A percentile compares a stretch with the other conserved stretches of the same genome.
phyloP scores from a whole-genome alignment of 768 basidiomycete genomes.

The Suillus cothurnatus region DNA sequence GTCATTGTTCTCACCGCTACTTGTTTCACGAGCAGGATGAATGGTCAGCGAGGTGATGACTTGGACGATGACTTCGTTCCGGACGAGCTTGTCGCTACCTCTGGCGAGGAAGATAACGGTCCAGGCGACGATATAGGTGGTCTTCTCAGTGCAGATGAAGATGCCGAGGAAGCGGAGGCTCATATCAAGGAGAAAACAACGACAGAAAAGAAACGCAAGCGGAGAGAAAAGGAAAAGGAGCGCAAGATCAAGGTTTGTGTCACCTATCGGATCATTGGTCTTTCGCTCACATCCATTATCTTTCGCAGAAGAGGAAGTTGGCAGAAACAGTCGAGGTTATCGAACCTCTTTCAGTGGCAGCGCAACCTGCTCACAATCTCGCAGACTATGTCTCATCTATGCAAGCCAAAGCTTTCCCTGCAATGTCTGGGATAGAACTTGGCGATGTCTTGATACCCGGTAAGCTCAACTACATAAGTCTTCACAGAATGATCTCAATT shows the following conservation, averaged over 20 bases:
- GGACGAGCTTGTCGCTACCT: slow-evolving; percentile 66
- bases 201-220: slow-evolving; percentile 66
- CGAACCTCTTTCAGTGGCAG: slow-evolving; percentile 50
- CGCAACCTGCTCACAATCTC: slow-evolving; percentile 58
- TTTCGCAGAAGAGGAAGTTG: slow-evolving; percentile 64
- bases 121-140: slow-evolving; percentile 39
- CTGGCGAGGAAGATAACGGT: slow-evolving; percentile 53
- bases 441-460: slow-evolving; percentile 79
- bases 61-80: slow-evolving; percentile 81
- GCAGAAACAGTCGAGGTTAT: slow-evolving; percentile 43
- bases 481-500: slow-evolving; percentile 42
- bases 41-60: slow-evolving; percentile 65
- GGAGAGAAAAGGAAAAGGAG: slow-evolving; percentile 74
- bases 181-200: slow-evolving; percentile 21
- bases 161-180: slow-evolving; percentile 37
- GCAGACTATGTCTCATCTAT: slow-evolving; percentile 63
- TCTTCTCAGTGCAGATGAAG: slow-evolving; percentile 50
- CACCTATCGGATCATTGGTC: neutral
- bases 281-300: slow-evolving; percentile 15
- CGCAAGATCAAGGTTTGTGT: slow-evolving; percentile 63
- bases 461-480: slow-evolving; percentile 36
- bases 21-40: slow-evolving; percentile 21
- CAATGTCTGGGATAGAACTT: slow-evolving; percentile 76
- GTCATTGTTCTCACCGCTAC: slow-evolving; percentile 14
- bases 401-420: slow-evolving; percentile 70